phyloP scores from a whole-genome alignment of 75 land plant genomes.

The Cupressus sempervirens region DNA sequence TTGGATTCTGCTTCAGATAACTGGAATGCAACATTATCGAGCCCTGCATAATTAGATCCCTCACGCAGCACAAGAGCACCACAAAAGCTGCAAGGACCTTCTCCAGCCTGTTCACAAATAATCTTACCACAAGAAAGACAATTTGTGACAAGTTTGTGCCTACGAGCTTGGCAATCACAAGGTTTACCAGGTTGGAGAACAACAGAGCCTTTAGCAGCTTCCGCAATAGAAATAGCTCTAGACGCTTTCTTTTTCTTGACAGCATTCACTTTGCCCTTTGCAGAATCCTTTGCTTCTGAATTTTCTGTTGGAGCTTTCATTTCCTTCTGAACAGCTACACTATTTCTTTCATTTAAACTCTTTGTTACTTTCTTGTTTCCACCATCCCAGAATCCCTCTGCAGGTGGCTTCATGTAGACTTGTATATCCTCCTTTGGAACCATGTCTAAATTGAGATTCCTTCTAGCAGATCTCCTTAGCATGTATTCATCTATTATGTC shows the following conservation, averaged over 20 bases:
- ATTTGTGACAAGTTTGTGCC: constrained; percentile 82
- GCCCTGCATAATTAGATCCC: constrained; percentile 87
- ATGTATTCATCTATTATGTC: constrained; percentile 61
- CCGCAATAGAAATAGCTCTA: constrained; percentile 78
- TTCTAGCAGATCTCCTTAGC: constrained; percentile 34
- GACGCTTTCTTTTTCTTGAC: constrained; percentile 61
- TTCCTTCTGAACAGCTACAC: constrained; percentile 11
- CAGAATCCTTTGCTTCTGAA: constrained; percentile 19
- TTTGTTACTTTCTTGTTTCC: constrained; percentile 46
- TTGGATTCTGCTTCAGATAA: constrained; percentile 73
- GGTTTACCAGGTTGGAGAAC: constrained; percentile 75
- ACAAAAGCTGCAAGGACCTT: constrained; percentile 91
- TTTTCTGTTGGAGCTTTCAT: constrained; percentile 15
- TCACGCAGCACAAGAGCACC: constrained; percentile 85
- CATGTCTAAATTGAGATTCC: constrained; percentile 12
- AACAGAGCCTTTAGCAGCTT: constrained; percentile 77
- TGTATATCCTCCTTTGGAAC: constrained; percentile 39
- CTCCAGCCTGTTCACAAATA: constrained; percentile 93
- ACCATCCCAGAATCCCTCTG: constrained; percentile 34
- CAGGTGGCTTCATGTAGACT: constrained; percentile 73
- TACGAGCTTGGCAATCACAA: constrained; percentile 86
- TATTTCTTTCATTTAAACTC: constrained; percentile 20
- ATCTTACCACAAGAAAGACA: constrained; percentile 95
- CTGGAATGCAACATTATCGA: constrained; percentile 38
- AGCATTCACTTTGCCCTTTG: constrained; percentile 24